These are phyloP conservation scores for Dalbergia cochinchinensis DNA, from an alignment of 306 rosid species.

Conservation along the genomic window DNA sequence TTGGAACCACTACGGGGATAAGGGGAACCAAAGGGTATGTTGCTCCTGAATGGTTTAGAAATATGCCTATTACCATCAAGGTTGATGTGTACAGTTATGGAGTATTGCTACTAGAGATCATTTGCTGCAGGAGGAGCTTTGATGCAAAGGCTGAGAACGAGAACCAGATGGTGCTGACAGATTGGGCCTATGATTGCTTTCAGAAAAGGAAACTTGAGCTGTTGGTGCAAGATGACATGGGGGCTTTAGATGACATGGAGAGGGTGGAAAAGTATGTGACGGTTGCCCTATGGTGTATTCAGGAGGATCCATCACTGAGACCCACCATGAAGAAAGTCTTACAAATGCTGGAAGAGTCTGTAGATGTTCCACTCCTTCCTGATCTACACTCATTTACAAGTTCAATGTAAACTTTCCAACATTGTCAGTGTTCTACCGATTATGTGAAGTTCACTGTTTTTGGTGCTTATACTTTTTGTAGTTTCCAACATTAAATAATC, in stretches of 20 bases:
- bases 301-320: slow-evolving; percentile 41
- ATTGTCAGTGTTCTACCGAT: neutral
- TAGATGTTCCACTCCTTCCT: slow-evolving; percentile 32
- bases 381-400: neutral
- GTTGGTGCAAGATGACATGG: slow-evolving; percentile 30
- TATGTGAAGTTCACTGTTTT: neutral
- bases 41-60: slow-evolving; percentile 36
- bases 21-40: slow-evolving; percentile 44
- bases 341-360: slow-evolving; percentile 38
- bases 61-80: slow-evolving; percentile 25
- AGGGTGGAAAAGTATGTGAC: slow-evolving; percentile 25
- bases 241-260: slow-evolving; percentile 30
- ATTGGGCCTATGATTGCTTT: slow-evolving; percentile 35
- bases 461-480: neutral
- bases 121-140: slow-evolving; percentile 37
- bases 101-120: slow-evolving; percentile 30
- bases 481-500: neutral
- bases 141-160: slow-evolving; percentile 10
- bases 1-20: neutral
- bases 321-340: slow-evolving; percentile 23
- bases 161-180: slow-evolving; percentile 27
- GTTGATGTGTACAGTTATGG: slow-evolving; percentile 34
- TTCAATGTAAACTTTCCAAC: neutral
- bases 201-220: neutral
- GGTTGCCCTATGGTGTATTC: slow-evolving; percentile 23